Evolutionary conservation across 1,139 yeast genomes (phyloP), one percentile per base, ranked within the genome.

Genomic region (Scheffersomyces illinoinensis): DNA sequence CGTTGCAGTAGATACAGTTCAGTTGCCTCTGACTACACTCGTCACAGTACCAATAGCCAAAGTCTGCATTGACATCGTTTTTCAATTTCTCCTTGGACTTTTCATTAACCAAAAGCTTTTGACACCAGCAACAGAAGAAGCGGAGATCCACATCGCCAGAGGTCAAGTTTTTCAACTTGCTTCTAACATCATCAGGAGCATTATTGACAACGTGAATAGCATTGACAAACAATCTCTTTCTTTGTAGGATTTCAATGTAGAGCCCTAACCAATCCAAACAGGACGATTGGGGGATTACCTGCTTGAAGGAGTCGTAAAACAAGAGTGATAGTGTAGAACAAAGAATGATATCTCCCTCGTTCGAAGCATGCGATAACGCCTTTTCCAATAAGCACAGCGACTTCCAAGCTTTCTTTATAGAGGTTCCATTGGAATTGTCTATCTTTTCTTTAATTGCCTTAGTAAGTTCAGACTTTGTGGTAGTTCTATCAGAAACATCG

Each of bases 21-120:
- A 85, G 88, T 62, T 86, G 88, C 39, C 79, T 78, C 53, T 74
- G 77, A 3, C 79, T 76, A 71, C 98, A 93, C 52, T 80, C 81
- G 56, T 87, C 92, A 75, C 98, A 93, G 70, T 88, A 91, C 97
- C 97, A 93, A 66, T 83, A 88, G 0, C 96, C 97, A 66, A 84
- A 82, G 10, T 64, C 67, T 19, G 61, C 62, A 24, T 52, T 48
- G 10, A 53, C 53, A n/a, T 54, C 55, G 12, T 26, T 47, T 18
- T 57, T 47, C 17, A 33, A 33, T 50, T 71, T 75, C 47, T 72
- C 76, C 67, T 85, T 87, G 18, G 88, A 78, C 12, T 72, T 71
- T 63, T 90, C 96, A 69, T 91, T 92, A 4, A 85, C 74, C 18
- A 93, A 75, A 5, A 91, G 78, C 56, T 84, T 79, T 50, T 81